Evolutionary conservation across 2,329 filamentous ascomycete species (phyloP).

Genomic region (Trichoderma atroviride): DNA sequence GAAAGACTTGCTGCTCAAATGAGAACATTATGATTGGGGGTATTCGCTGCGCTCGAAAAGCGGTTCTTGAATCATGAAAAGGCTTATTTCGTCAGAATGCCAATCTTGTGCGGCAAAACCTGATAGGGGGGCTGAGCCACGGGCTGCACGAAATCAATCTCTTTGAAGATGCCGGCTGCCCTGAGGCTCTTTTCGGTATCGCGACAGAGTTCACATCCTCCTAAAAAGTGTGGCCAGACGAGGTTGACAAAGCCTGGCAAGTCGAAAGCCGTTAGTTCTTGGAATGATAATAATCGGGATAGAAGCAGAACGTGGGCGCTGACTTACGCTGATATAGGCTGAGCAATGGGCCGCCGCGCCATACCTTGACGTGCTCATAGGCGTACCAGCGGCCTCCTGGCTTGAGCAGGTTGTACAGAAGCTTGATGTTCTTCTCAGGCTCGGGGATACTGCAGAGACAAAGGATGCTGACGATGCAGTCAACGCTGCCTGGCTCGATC

Average conservation of each 20-base stretch:
- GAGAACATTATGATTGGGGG: not conserved
- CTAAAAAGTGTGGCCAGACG: slow-evolving; percentile 55
- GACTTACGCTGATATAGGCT: slow-evolving; percentile 55
- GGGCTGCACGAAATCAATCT: slow-evolving; percentile 51
- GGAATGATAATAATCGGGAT: not conserved
- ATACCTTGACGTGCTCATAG: slow-evolving; percentile 60
- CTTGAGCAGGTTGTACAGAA: slow-evolving; percentile 61
- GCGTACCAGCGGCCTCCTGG: slow-evolving; percentile 65
- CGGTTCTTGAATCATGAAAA: not conserved
- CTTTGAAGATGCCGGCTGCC: slow-evolving; percentile 54
- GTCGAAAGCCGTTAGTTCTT: slow-evolving; percentile 6
- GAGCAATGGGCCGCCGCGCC: slow-evolving; percentile 46
- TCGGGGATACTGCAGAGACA: slow-evolving; percentile 67
- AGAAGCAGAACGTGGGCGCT: not conserved
- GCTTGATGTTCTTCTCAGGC: slow-evolving; percentile 56
- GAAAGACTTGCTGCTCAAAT: not conserved
- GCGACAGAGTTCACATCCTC: slow-evolving; percentile 55
- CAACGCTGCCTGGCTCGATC: slow-evolving; percentile 55
- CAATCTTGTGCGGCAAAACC: slow-evolving; percentile 53
- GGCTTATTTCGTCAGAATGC: slow-evolving; percentile 54
- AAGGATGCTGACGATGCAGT: slow-evolving; percentile 63
- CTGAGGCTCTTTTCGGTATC: slow-evolving; percentile 51
- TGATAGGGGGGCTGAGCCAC: slow-evolving; percentile 47
- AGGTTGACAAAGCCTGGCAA: slow-evolving; percentile 52
- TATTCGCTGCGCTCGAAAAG: not conserved